Percentiles rank a stretch among this genome's conserved stretches.
Evolutionary conservation across 1,284 basidiomycete genomes (phyloP).

Genomic region (Cryptococcus hybrid): DNA sequence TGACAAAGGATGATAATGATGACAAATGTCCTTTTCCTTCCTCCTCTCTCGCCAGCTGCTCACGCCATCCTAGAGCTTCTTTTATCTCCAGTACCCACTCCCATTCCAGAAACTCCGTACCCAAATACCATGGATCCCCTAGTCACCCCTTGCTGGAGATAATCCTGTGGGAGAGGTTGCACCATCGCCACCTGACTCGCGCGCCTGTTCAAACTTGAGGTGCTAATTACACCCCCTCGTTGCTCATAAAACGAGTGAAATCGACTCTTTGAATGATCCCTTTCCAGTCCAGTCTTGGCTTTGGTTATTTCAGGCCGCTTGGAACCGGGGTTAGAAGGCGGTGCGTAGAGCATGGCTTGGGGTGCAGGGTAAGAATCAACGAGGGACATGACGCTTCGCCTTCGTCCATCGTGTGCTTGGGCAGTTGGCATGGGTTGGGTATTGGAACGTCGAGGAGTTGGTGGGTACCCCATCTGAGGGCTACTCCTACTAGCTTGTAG

Average conservation of each 20-base stretch:
- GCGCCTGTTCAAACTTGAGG: neutral
- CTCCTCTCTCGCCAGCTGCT: neutral
- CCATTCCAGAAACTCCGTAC: neutral
- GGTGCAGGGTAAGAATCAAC: neutral
- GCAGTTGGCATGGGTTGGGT: neutral
- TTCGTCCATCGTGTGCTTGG: neutral
- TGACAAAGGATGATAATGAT: neutral
- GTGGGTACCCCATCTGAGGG: neutral
- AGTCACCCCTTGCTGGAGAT: neutral
- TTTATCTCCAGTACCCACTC: neutral
- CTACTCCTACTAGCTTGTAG: neutral
- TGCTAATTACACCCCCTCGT: constrained; percentile 2
- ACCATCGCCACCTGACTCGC: neutral
- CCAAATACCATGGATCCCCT: neutral
- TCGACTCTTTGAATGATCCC: neutral
- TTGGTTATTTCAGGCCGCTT: neutral
- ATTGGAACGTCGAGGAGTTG: neutral
- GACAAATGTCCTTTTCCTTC: neutral
- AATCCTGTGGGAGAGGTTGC: neutral
- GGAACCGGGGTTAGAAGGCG: neutral
- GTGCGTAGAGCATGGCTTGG: neutral
- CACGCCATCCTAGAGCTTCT: neutral
- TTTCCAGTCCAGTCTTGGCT: neutral
- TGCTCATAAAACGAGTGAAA: constrained; percentile 20
- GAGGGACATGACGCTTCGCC: neutral